A percentile compares a stretch with the other conserved stretches of the same genome.
phyloP scores from a whole-genome alignment of 2,329 filamentous ascomycete species.

The Ophiostoma novo-ulmi region DNA sequence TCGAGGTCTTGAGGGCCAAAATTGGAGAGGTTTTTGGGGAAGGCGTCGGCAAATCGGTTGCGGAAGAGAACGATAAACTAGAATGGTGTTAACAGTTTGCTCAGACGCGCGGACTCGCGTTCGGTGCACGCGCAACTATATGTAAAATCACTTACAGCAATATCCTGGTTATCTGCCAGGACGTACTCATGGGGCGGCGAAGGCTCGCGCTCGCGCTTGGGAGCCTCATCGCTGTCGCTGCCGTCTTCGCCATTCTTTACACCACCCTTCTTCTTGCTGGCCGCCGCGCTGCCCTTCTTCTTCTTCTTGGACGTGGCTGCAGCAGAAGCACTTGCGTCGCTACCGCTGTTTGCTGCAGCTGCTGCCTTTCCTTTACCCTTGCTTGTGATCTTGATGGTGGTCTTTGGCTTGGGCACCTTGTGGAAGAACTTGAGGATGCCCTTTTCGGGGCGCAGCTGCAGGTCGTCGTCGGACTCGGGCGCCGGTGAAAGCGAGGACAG shows the following conservation, averaged over 20 bases:
- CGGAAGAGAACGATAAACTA: conserved; percentile 99
- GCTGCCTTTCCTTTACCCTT: conserved; percentile 27
- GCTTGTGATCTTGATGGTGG: conserved; percentile 24
- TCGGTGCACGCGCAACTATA: background rate
- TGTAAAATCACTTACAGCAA: conserved; percentile 62
- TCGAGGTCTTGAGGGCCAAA: conserved; percentile 96
- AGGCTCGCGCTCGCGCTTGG: conserved; percentile 66
- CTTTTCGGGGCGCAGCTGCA: conserved; percentile 47
- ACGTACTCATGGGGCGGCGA: conserved; percentile 89
- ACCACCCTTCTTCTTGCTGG: conserved; percentile 12
- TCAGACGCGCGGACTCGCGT: conserved; percentile 19
- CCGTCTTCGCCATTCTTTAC: conserved; percentile 13
- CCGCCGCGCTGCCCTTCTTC: conserved; percentile 15
- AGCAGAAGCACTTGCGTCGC: conserved; percentile 31
- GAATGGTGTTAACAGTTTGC: conserved; percentile 34
- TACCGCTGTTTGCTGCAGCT: conserved; percentile 5
- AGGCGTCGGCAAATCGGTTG: conserved; percentile 83
- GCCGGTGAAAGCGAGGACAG: conserved; percentile 46
- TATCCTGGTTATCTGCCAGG: conserved; percentile 82
- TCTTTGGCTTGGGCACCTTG: conserved; percentile 46
- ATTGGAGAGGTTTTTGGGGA: conserved; percentile 80
- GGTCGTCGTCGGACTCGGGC: conserved; percentile 49
- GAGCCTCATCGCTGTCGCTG: conserved; percentile 56
- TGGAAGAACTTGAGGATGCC: conserved; percentile 66
- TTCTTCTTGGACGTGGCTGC: conserved; percentile 30